These are phyloP conservation scores for Phenoliferia sp. DNA, from an alignment of 1,284 basidiomycete species.

Conservation along the genomic window DNA sequence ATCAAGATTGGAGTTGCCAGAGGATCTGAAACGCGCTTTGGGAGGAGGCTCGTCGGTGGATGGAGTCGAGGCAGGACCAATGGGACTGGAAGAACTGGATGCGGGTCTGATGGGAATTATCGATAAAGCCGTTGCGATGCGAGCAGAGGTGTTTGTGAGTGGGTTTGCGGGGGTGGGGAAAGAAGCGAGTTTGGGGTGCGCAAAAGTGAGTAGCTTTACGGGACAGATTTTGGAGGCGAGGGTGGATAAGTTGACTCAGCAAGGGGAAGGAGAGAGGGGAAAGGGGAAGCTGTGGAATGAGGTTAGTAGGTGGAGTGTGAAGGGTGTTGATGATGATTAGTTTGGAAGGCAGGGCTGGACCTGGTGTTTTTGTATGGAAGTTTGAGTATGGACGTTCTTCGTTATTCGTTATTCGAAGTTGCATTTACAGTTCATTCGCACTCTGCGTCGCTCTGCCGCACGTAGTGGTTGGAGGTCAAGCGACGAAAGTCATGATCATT, in stretches of 20 bases:
- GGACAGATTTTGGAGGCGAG: slow-evolving; percentile 34
- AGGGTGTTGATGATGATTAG: slow-evolving; percentile 10
- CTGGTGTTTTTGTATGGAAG: too few species aligned
- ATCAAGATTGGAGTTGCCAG: slow-evolving; percentile 5
- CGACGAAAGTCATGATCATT: too few species aligned
- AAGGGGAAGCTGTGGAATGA: slow-evolving; percentile 26
- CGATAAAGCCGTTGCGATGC: slow-evolving; percentile 36
- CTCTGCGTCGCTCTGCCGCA: too few species aligned
- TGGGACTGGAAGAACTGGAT: slow-evolving; percentile 31
- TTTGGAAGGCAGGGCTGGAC: not conserved
- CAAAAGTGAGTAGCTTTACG: slow-evolving; percentile 38
- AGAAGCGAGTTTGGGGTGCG: slow-evolving; percentile 26
- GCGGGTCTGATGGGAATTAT: slow-evolving; percentile 38
- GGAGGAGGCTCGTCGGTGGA: too few species aligned
- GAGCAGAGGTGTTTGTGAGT: slow-evolving; percentile 36
- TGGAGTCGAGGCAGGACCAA: not conserved
- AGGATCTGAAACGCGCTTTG: too few species aligned
- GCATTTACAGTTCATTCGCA: too few species aligned
- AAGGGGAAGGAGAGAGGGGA: not conserved
- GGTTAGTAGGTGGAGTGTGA: slow-evolving; percentile 22
- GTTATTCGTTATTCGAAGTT: too few species aligned
- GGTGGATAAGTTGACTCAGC: slow-evolving; percentile 1
- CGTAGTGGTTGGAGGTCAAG: too few species aligned
- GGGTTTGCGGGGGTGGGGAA: slow-evolving; percentile 27
- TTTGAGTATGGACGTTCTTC: too few species aligned